phyloP scores from a whole-genome alignment of 352 stramenopile genomes.

The Globisporangium solare region DNA sequence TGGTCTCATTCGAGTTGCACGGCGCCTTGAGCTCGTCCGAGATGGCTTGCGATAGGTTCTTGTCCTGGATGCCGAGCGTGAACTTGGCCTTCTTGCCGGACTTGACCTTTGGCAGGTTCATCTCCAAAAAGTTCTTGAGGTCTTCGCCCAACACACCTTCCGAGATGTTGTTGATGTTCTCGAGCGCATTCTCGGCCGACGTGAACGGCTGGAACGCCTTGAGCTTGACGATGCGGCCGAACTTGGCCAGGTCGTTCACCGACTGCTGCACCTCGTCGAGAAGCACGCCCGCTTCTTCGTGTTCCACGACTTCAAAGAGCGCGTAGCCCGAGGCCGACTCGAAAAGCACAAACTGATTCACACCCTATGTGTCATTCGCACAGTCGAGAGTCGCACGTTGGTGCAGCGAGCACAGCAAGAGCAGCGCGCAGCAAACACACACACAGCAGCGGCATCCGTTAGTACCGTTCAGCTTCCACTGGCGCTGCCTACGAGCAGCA shows the following conservation, averaged over 20 bases:
- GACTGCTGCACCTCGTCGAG: slow-evolving; percentile 89
- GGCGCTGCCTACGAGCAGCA: too few species aligned
- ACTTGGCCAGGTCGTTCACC: slow-evolving; percentile 92
- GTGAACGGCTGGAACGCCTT: slow-evolving; percentile 99
- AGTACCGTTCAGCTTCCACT: too few species aligned
- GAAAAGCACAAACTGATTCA: slow-evolving; percentile 92
- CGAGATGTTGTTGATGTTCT: slow-evolving; percentile 99
- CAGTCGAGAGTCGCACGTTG: background rate
- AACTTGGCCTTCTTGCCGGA: slow-evolving; percentile 89
- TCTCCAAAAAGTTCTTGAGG: slow-evolving; percentile 98
- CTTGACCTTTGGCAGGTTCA: slow-evolving; percentile 98
- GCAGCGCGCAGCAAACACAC: too few species aligned
- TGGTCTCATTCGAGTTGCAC: slow-evolving; percentile 97
- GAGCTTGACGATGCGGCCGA: slow-evolving; percentile 97
- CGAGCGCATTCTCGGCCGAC: slow-evolving; percentile 97
- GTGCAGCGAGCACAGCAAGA: background rate
- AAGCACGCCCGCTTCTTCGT: slow-evolving; percentile 94
- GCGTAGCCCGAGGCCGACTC: slow-evolving; percentile 98
- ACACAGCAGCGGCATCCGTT: background rate
- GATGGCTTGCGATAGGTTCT: slow-evolving; percentile 92
- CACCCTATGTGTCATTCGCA: slow-evolving; percentile 24
- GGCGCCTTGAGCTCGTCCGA: slow-evolving; percentile 92
- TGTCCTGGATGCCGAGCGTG: slow-evolving; percentile 92
- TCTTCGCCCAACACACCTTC: slow-evolving; percentile 92
- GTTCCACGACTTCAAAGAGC: slow-evolving; percentile 97